Base-by-base conservation (phyloP, 805 yeast genomes). In the Cyberlindnera subsufficiens region DNA sequence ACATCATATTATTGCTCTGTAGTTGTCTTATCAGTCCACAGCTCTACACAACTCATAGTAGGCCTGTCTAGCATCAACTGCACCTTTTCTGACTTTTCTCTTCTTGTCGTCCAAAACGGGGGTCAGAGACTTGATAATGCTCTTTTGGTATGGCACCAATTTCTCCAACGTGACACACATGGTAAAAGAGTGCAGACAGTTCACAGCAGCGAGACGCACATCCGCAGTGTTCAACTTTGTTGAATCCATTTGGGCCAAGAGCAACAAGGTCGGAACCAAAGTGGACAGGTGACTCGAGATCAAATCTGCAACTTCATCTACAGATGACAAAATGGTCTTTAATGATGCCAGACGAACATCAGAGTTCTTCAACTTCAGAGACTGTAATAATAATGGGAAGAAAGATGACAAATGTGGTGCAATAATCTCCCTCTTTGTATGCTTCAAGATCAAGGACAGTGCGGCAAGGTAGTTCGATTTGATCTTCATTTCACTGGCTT, bases 31-130 rank as follows among this genome's bases (percentile, higher is more conserved):
- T 51, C 42, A 62, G 29, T 66, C 69, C 39, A 61, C 61, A 25
- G 66, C 63, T 17, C 65, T 34, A 4, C 74, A 72, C 29, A 69
- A 44, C 43, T 85, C 95, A 59, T 67, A 86, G 54, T 77, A 82
- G 0, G 72, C 66, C 58, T 91, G 97, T 56, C 96, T 76, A 42
- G 91, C 78, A 52, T 84, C 88, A 41, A 85, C 80, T 6, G 91
- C 84, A 40, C 77, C 71, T 58, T 79, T 82, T 56, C 99, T 75
- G 2, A 91, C 86, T 3, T 63, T 65, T 60, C 99, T 75, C 56
- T 72, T 82, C 38, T 71, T 72, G 60, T 91, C 96, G 51, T 84
- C 93, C 49, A 93, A 66, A 0, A 75, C 80, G 1, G 55, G 58
- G 1, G 65, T 67, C 36, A 86, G 63, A 13, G 67, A 70, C 16